phyloP scores from a whole-genome alignment of 805 yeast genomes.

The Zygosaccharomyces gambellarensis region DNA sequence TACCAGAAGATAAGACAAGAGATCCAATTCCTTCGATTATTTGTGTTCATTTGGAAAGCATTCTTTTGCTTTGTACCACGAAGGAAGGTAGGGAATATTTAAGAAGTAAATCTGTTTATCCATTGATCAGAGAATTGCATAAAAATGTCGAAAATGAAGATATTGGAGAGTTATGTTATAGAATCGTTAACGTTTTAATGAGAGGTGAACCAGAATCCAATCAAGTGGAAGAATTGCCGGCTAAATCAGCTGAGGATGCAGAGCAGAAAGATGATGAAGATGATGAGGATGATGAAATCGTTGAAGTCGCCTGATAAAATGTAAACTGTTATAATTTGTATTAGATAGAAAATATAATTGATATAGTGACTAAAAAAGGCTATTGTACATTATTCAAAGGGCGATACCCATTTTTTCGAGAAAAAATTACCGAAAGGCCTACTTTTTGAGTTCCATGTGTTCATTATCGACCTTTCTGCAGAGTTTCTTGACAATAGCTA shows the following conservation, averaged over 20 bases:
- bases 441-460: conserved; percentile 30
- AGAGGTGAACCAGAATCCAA: conserved; percentile 67
- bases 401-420: neutral
- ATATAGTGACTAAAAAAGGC: neutral
- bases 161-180: conserved; percentile 68
- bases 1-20: conserved; percentile 68
- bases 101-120: conserved; percentile 79
- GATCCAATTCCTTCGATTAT: conserved; percentile 67
- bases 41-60: conserved; percentile 70
- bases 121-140: conserved; percentile 81
- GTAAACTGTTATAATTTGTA: neutral
- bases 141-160: conserved; percentile 46
- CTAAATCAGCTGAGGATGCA: conserved; percentile 46
- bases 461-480: conserved; percentile 30
- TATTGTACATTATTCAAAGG: neutral
- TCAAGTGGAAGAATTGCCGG: conserved; percentile 44
- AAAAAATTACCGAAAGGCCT: neutral
- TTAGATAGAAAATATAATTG: neutral
- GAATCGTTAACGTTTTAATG: conserved; percentile 85
- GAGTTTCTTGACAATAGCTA: conserved; percentile 30
- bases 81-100: conserved; percentile 66
- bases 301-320: conserved; percentile 32
- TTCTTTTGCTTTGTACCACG: conserved; percentile 75
- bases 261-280: conserved; percentile 35
- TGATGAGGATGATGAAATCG: conserved; percentile 28